Conservation (phyloP, 2,329 filamentous ascomycete species). For the Gliomastix tumulicola region DNA sequence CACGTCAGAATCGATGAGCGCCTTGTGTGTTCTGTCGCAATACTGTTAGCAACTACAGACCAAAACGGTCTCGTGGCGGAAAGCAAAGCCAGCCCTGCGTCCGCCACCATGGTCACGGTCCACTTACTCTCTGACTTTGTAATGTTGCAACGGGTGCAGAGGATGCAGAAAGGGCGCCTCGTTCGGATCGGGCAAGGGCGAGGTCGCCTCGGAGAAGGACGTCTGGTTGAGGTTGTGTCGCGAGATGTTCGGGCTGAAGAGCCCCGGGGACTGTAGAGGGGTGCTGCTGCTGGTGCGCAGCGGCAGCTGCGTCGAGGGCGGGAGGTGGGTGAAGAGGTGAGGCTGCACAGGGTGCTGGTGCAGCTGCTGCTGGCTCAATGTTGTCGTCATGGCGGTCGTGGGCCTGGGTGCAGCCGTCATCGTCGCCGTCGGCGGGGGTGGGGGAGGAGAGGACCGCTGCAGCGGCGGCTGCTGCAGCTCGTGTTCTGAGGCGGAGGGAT, state of each 20-base stretch:
- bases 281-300: conserved; percentile 47
- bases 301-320: conserved; percentile 29
- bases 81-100: conserved; percentile 2
- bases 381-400: not conserved
- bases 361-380: not conserved
- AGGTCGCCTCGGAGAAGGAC: conserved; percentile 45
- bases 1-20: conserved; percentile 81
- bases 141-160: conserved; percentile 64
- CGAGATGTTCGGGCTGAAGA: conserved; percentile 46
- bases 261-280: conserved; percentile 52
- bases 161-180: too few species aligned
- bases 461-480: not conserved
- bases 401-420: not conserved
- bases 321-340: conserved; percentile 17
- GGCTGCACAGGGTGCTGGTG: not conserved
- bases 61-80: conserved; percentile 1
- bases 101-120: not conserved
- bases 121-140: conserved; percentile 70
- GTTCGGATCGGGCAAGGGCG: conserved; percentile 38
- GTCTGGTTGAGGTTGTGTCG: conserved; percentile 32
- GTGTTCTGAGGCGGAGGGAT: too few species aligned
- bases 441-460: not conserved
- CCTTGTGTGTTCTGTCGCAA: conserved; percentile 68
- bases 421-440: not conserved
- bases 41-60: conserved; percentile 3